Evolutionary conservation across 495 filamentous ascomycete species (phyloP).

Genomic region (Ascobolus immersus): DNA sequence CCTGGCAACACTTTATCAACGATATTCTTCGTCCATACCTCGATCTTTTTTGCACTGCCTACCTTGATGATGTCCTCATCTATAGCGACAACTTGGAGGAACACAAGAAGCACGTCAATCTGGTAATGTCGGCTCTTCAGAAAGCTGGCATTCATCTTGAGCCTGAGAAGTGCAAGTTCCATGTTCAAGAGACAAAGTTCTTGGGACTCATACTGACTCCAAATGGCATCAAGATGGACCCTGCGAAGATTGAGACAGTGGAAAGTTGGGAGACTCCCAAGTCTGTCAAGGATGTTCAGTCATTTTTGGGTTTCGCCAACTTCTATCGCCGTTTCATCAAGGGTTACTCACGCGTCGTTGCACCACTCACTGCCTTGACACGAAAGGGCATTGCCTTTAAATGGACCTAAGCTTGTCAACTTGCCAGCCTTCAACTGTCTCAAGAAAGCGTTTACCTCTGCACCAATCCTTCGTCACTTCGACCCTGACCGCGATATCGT

Average conservation of each 20-base stretch:
- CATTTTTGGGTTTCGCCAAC: slow-evolving; percentile 7
- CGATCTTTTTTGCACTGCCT: slow-evolving; percentile 13
- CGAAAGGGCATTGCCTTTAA: too few relatives aligned
- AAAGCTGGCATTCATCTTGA: slow-evolving; percentile 11
- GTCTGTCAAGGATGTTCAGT: slow-evolving; percentile 1
- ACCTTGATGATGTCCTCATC: slow-evolving; percentile 19
- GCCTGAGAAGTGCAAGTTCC: slow-evolving; percentile 16
- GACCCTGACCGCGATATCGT: slow-evolving; percentile 1
- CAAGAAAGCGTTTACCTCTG: neutral
- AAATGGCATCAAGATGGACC: slow-evolving; percentile 2
- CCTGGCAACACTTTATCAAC: slow-evolving; percentile 18
- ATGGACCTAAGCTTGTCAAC: too few relatives aligned
- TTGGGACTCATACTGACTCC: slow-evolving; percentile 3
- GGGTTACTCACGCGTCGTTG: too few relatives aligned
- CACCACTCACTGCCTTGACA: too few relatives aligned
- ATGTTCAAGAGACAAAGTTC: slow-evolving; percentile 1
- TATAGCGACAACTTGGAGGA: slow-evolving; percentile 10
- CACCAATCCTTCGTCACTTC: slow-evolving; percentile 2
- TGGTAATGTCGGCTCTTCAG: slow-evolving; percentile 9
- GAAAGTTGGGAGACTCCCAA: slow-evolving; percentile 1
- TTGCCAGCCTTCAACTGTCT: slow-evolving; percentile 1
- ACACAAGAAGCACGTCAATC: slow-evolving; percentile 9
- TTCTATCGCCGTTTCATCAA: slow-evolving; percentile 6
- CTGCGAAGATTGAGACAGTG: slow-evolving; percentile 2
- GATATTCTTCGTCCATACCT: slow-evolving; percentile 11